Evolutionary conservation across 2,329 filamentous ascomycete genomes (phyloP).

Genomic region (Penicillium verrucosum): DNA sequence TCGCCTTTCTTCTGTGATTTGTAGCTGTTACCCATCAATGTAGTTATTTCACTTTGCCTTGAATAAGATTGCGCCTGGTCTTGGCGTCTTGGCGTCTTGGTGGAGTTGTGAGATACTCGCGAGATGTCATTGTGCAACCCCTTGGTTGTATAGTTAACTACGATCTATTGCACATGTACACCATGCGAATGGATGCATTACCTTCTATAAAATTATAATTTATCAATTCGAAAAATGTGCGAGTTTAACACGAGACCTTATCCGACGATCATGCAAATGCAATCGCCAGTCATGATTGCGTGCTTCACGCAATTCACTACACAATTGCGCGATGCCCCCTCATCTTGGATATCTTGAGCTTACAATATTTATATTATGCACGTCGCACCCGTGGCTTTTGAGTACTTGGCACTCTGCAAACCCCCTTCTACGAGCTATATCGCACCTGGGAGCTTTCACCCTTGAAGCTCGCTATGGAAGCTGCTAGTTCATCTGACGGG

Average conservation of each 20-base stretch:
- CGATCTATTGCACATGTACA: too few relatives aligned
- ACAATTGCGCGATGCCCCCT: conserved; percentile 19
- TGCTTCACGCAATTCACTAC: conserved; percentile 15
- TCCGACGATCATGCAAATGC: conserved; percentile 8
- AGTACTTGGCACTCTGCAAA: not conserved
- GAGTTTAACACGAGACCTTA: not conserved
- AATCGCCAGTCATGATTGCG: conserved; percentile 19
- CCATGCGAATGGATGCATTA: too few relatives aligned
- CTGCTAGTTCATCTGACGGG: not conserved
- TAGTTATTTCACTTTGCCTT: too few relatives aligned
- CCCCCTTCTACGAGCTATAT: not conserved
- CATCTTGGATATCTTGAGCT: not conserved
- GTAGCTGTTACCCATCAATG: too few relatives aligned
- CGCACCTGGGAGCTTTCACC: not conserved
- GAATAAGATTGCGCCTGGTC: not conserved
- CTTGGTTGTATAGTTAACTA: not conserved
- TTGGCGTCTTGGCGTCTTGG: not conserved
- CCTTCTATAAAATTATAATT: not conserved
- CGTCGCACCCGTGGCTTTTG: not conserved
- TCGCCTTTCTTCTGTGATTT: too few relatives aligned
- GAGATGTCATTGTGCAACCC: not conserved
- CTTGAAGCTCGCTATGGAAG: conserved; percentile 3
- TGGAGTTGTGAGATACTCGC: not conserved
- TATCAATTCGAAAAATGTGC: not conserved
- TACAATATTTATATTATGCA: not conserved